phyloP scores from a whole-genome alignment of 495 filamentous ascomycete genomes.

The Aspergillus baeticus region DNA sequence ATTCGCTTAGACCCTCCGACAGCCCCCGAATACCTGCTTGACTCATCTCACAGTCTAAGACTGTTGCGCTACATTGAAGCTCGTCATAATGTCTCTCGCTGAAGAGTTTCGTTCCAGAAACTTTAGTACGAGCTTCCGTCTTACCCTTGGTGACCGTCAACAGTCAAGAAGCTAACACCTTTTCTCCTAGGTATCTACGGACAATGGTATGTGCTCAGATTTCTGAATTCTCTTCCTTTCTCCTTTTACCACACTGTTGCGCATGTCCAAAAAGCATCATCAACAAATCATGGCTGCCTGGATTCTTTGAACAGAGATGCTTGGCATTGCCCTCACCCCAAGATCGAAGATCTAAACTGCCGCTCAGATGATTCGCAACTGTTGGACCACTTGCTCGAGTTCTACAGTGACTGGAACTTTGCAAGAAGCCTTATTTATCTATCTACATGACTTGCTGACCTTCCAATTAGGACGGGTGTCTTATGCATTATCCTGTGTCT shows the following conservation, averaged over 20 bases:
- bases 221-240: background rate
- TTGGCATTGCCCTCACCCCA: conserved; percentile 18
- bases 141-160: conserved; percentile 18
- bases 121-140: conserved; percentile 74
- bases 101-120: conserved; percentile 92
- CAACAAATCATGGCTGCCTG: conserved; percentile 23
- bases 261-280: background rate
- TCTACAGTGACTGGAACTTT: background rate
- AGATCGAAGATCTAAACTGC: background rate
- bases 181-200: conserved; percentile 84
- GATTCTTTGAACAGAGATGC: conserved; percentile 14
- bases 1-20: background rate
- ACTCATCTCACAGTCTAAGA: background rate
- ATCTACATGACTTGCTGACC: conserved; percentile 4
- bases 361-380: background rate
- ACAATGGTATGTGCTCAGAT: conserved; percentile 78
- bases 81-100: conserved; percentile 47
- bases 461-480: conserved; percentile 78
- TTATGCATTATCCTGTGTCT: conserved; percentile 93
- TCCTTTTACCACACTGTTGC: conserved; percentile 5
- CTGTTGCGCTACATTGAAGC: background rate
- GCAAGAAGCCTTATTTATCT: background rate
- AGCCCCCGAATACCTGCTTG: conserved; percentile 1
- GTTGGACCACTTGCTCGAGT: background rate
- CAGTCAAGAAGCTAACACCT: conserved; percentile 28